Base-by-base conservation (phyloP, 2,329 filamentous ascomycete genomes). In the Orbilia brochopaga region DNA sequence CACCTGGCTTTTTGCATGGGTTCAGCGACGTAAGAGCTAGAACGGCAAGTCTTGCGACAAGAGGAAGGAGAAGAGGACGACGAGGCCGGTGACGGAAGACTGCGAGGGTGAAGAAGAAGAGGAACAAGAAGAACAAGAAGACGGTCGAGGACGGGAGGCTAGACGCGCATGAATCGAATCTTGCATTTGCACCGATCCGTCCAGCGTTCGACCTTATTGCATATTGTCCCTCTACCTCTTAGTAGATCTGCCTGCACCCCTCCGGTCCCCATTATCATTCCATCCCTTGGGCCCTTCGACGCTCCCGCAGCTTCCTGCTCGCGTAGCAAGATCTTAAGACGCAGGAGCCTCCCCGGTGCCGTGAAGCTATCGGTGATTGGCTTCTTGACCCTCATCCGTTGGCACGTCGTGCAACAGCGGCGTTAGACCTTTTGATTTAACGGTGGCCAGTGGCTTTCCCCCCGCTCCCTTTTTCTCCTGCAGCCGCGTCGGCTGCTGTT, bases 371-470 rank as follows among this genome's bases (percentile, higher is more conserved):
- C 37, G 37, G 5, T 42, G 27, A 37, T 30, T 19, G 30, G 48
- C 8, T 51, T n/a, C n/a, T 30, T 17, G 40, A 23, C 30, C 24
- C 32, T 5, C 23, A 7, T 52, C 48, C 37, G 13, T 5, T 59
- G 64, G 59, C 59, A 70, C 58, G 54, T 70, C 53, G 66, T 62
- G 65, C 60, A 59, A 69, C 58, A 50, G 42, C 37, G 37, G 51
- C 51, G 40, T 63, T 32, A 52, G 7, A 15, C 17, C 55, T 24
- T 62, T n/a, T n/a, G n/a, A n/a, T n/a, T n/a, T n/a, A n/a, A n/a
- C n/a, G 58, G 37, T 55, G 59, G 65, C 53, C 57, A 53, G 30
- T 27, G 50, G 35, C 56, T 56, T 52, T 51, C 52, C 46, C 21
- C 11, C 40, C 58, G 37, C 30, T 64, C 24, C 51, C 19, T 64